Base-by-base conservation (phyloP, 1,139 yeast species). In the Blastobotrys indianensis region DNA sequence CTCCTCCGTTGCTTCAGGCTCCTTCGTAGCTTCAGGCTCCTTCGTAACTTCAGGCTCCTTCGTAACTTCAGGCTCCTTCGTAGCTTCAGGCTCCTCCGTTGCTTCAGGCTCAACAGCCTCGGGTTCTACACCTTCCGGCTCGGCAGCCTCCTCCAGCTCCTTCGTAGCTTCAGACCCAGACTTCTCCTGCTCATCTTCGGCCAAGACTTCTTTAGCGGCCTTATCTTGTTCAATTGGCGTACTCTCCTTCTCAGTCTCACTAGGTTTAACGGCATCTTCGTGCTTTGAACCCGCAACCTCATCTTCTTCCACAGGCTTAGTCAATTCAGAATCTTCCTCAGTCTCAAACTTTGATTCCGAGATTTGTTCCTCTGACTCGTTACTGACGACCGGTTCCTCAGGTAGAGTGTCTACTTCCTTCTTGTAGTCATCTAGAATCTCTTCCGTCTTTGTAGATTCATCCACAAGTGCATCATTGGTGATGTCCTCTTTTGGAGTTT, bases 71-170 rank as follows among this genome's bases (percentile, higher is more conserved):
- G 8, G 35, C 6, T 3, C 6, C 20, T 10, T 15, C 20, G 39
- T 5, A 15, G 16, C 32, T 28, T 37, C 23, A 9, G 20, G 11
- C 12, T 5, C 39, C 20, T 36, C 17, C 11, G 11, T 17, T 4
- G 10, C 32, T 20, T 28, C 32, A 8, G 33, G 33, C 16, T 31
- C 36, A n/a, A 28, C 25, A 33, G 37, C 41, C 13, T 32, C 35
- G 9, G 35, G 12, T 10, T 8, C 35, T 13, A 10, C 13, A 10
- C 13, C 8, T 29, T 9, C 11, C 11, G 8, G 8, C 31, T 29
- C 11, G 31, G 31, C 8, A 9, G 8, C 31, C 8, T 29, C 31
- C 31, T 11, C 31, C 8, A 29, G 31, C 10, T 29, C 31, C 11
- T 29, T 29, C 31, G 8, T 29, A 11, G 31, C 31, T 29, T 29